These are phyloP conservation scores for Fusarium sp. DNA, from an alignment of 2,329 filamentous ascomycete genomes.

Conservation along the genomic window DNA sequence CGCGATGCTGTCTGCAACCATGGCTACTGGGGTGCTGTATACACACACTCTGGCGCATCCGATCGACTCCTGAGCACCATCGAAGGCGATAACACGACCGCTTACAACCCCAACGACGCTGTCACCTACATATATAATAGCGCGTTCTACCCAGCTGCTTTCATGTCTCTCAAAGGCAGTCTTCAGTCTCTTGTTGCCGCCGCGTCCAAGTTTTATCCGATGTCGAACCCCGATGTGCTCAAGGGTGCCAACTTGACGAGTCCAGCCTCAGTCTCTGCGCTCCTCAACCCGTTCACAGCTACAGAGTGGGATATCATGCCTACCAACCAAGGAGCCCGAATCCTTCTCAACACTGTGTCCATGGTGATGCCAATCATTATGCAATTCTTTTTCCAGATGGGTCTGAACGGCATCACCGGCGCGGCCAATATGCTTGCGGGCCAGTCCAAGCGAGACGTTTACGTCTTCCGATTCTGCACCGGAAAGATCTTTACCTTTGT, in stretches of 20 bases:
- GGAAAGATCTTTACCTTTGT: conserved; percentile 46
- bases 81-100: conserved; percentile 22
- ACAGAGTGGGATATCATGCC: conserved; percentile 41
- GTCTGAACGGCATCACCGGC: conserved; percentile 1
- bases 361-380: conserved; percentile 49
- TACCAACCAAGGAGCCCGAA: conserved; percentile 44
- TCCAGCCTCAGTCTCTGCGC: conserved; percentile 31
- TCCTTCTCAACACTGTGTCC: conserved; percentile 50
- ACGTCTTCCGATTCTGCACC: conserved; percentile 32
- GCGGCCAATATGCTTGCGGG: background rate
- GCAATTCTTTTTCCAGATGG: conserved; percentile 39
- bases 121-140: conserved; percentile 49
- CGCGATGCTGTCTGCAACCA: conserved; percentile 46
- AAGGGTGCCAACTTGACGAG: conserved; percentile 29
- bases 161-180: conserved; percentile 39
- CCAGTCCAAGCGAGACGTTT: conserved; percentile 32
- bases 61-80: conserved; percentile 43
- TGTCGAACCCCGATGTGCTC: conserved; percentile 1
- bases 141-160: conserved; percentile 45
- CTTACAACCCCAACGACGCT: conserved; percentile 45
- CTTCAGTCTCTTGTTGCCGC: conserved; percentile 39
- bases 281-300: conserved; percentile 44
- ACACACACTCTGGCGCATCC: conserved; percentile 43
- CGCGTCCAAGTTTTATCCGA: conserved; percentile 36
- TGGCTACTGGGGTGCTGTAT: conserved; percentile 50